Conservation (phyloP, 2,329 filamentous ascomycete species). For the Claviceps maximensis region DNA sequence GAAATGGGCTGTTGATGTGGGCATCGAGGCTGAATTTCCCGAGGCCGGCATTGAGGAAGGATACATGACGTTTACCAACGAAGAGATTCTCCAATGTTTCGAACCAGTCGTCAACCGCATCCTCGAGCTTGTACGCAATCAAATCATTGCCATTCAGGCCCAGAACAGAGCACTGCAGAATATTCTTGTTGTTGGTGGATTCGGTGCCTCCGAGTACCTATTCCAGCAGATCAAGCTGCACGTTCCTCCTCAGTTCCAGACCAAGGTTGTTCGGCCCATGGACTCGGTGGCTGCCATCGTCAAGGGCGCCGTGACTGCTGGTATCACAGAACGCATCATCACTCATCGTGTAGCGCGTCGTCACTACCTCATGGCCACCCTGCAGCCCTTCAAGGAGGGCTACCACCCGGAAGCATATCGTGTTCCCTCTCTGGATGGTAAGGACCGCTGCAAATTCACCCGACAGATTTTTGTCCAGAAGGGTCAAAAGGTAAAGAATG, state of each 20-base stretch:
- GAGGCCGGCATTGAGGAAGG: constrained; percentile 97
- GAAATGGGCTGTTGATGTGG: constrained; percentile 98
- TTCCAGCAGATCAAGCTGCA: constrained; percentile 99
- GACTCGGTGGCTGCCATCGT: constrained; percentile 97
- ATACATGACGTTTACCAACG: constrained; percentile 99
- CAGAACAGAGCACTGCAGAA: constrained; percentile 92
- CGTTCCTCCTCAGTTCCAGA: constrained; percentile 94
- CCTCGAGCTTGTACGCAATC: constrained; percentile 87
- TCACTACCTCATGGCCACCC: constrained; percentile 97
- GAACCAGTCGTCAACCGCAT: constrained; percentile 97
- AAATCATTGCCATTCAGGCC: constrained; percentile 97
- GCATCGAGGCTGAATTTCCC: constrained; percentile 95
- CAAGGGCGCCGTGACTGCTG: constrained; percentile 93
- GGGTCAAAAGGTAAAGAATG: constrained; percentile 97
- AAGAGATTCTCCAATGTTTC: constrained; percentile 97
- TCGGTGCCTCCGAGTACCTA: constrained; percentile 95
- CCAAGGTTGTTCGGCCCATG: constrained; percentile 96
- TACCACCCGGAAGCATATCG: constrained; percentile 98
- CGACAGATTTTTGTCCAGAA: constrained; percentile 98
- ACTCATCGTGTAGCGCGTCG: constrained; percentile 93
- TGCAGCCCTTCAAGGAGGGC: constrained; percentile 97
- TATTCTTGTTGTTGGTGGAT: constrained; percentile 92
- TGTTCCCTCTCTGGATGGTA: constrained; percentile 89
- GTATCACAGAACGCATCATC: constrained; percentile 92
- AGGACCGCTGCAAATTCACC: constrained; percentile 97